phyloP scores from a whole-genome alignment of 2,329 filamentous ascomycete genomes.

The Fusarium sp. region DNA sequence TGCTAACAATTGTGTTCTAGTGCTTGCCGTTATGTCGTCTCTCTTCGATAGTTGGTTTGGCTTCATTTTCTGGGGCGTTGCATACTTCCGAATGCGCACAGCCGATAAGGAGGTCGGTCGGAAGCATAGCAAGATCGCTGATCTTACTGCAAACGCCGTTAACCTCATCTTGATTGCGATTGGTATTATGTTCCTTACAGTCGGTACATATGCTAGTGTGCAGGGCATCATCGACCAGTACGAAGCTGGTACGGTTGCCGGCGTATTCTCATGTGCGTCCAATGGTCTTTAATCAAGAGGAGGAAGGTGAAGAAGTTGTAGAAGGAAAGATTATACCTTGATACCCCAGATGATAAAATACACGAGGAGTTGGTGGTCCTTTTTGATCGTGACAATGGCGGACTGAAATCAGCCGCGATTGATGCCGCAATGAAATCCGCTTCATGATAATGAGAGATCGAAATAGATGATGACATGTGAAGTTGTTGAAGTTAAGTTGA shows the following conservation, averaged over 20 bases:
- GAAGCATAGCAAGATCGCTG: slow-evolving; percentile 61
- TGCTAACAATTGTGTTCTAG: slow-evolving; percentile 47
- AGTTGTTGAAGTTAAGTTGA: slow-evolving; percentile 2
- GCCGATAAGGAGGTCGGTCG: slow-evolving; percentile 68
- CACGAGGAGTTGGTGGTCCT: not conserved
- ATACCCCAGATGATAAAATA: slow-evolving; percentile 18
- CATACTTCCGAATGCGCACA: slow-evolving; percentile 79
- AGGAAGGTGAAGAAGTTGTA: not conserved
- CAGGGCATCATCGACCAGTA: slow-evolving; percentile 82
- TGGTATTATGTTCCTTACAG: slow-evolving; percentile 83
- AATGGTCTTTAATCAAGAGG: slow-evolving; percentile 66
- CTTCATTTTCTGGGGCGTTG: slow-evolving; percentile 94
- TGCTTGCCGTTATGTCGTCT: slow-evolving; percentile 81
- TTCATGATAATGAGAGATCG: not conserved
- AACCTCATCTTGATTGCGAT: slow-evolving; percentile 80
- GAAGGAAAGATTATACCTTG: slow-evolving; percentile 3
- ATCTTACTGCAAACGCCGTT: slow-evolving; percentile 66
- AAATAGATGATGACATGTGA: not conserved
- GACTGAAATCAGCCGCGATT: not conserved
- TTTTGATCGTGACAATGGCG: not conserved
- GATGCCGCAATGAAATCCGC: not conserved
- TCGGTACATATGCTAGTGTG: slow-evolving; percentile 83
- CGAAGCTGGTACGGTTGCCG: slow-evolving; percentile 69
- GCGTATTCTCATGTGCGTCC: slow-evolving; percentile 78
- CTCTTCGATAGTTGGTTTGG: slow-evolving; percentile 94